phyloP scores from a whole-genome alignment of 1,284 basidiomycete genomes.

The Papiliotrema fonsecae region DNA sequence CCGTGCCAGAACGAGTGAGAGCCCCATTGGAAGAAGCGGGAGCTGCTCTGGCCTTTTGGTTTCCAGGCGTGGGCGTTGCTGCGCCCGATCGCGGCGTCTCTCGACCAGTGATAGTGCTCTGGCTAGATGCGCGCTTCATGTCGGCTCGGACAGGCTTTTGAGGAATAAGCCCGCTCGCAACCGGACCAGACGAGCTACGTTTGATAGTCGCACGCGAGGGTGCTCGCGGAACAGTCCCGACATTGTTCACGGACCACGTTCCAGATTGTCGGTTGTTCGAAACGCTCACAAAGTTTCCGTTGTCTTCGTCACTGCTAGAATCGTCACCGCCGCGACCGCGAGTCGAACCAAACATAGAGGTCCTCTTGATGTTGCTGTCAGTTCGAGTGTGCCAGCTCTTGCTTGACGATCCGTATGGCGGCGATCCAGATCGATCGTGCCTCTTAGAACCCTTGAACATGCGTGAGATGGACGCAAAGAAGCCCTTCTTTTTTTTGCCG shows the following conservation, averaged over 20 bases:
- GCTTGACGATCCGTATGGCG: constrained; percentile 23
- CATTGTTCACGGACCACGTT: constrained; percentile 40
- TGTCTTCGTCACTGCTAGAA: constrained; percentile 35
- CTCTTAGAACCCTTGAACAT: constrained; percentile 37
- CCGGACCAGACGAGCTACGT: constrained; percentile 26
- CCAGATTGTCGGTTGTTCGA: constrained; percentile 31
- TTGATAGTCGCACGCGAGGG: constrained; percentile 10
- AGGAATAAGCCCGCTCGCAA: constrained; percentile 35
- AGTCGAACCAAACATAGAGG: constrained; percentile 16
- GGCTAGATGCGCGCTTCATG: constrained; percentile 25
- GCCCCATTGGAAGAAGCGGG: neutral
- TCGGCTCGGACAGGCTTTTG: constrained; percentile 28
- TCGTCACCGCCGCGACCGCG: constrained; percentile 31
- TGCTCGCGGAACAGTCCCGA: constrained; percentile 31
- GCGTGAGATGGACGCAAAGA: constrained; percentile 41
- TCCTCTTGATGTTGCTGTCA: constrained; percentile 40
- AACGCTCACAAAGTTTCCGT: constrained; percentile 37
- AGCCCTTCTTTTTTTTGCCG: constrained; percentile 39
- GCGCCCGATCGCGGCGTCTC: constrained; percentile 5
- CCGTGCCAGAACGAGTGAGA: constrained; percentile 19
- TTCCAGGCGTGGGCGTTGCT: constrained; percentile 2
- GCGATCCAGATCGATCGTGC: constrained; percentile 27
- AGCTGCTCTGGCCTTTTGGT: constrained; percentile 1
- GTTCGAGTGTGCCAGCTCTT: constrained; percentile 42
- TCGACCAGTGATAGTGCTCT: constrained; percentile 29